phyloP scores from a whole-genome alignment of 106 monocot genomes.

The Acorus calamus region DNA sequence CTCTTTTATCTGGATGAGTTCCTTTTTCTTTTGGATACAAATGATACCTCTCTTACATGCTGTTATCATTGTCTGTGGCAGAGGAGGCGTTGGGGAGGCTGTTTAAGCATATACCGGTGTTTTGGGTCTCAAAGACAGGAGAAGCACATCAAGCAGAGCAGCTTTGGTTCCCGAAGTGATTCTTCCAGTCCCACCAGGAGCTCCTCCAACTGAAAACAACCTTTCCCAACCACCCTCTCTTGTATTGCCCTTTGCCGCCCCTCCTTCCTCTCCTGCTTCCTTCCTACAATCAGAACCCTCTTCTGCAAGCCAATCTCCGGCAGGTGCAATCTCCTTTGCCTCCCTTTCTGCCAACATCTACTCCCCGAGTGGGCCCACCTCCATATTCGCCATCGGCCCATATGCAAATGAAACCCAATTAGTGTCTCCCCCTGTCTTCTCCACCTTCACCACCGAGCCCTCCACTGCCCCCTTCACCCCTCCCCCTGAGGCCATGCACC shows the following conservation, averaged over 20 bases:
- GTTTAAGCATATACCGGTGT: constrained; percentile 71
- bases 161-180: constrained; percentile 48
- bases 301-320: constrained; percentile 59
- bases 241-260: constrained; percentile 54
- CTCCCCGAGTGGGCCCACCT: constrained; percentile 47
- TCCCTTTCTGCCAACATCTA: constrained; percentile 37
- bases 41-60: too few relatives aligned
- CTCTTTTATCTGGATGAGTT: too few relatives aligned
- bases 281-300: constrained; percentile 73
- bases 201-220: constrained; percentile 19
- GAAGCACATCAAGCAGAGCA: constrained; percentile 55
- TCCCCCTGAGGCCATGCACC: constrained; percentile 72
- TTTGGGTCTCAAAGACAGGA: constrained; percentile 50
- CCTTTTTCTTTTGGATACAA: too few relatives aligned
- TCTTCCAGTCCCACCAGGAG: constrained; percentile 8
- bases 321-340: constrained; percentile 31
- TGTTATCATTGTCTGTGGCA: constrained; percentile 23
- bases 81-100: constrained; percentile 68
- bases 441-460: constrained; percentile 91
- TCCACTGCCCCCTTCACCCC: constrained; percentile 87
- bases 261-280: constrained; percentile 88
- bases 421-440: constrained; percentile 93
- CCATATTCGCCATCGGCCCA: constrained; percentile 82
- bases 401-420: constrained; percentile 86
- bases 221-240: constrained; percentile 18